Evolutionary conservation across 257 asterid species (phyloP).

Genomic region (Buddleja alternifolia): DNA sequence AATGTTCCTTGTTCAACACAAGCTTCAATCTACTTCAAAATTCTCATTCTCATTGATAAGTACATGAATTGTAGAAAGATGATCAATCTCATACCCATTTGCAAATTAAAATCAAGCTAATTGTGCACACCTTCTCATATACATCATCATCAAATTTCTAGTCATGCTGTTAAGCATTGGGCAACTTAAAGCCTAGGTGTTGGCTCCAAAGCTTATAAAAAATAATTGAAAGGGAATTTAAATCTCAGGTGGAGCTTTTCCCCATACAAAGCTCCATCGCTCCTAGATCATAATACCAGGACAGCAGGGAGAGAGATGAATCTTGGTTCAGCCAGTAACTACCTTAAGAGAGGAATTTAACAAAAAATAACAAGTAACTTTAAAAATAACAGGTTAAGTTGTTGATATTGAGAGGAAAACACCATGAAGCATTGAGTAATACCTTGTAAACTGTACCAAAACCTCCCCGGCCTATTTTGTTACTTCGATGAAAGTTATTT

Average conservation of each 20-base stretch:
- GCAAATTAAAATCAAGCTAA: conserved; percentile 14
- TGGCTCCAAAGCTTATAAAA: conserved; percentile 11
- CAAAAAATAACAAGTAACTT: too few species aligned
- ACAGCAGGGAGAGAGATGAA: conserved; percentile 9
- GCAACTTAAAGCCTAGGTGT: conserved; percentile 21
- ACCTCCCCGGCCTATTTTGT: conserved; percentile 91
- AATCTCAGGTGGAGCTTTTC: background rate
- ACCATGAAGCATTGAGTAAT: conserved; percentile 30
- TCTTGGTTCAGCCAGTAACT: background rate
- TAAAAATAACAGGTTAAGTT: conserved; percentile 15
- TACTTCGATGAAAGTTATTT: conserved; percentile 58
- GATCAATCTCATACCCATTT: conserved; percentile 14
- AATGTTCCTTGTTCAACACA: conserved; percentile 25
- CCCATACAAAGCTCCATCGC: conserved; percentile 13
- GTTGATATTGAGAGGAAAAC: conserved; percentile 2
- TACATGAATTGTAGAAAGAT: conserved; percentile 13
- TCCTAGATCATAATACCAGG: conserved; percentile 13
- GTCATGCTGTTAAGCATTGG: background rate
- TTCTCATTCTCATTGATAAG: background rate
- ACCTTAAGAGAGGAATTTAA: conserved; percentile 16
- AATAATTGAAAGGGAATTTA: conserved; percentile 5
- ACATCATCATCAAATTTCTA: background rate
- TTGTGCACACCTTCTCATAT: conserved; percentile 1
- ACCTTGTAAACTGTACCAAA: conserved; percentile 95
- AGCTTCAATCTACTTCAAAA: conserved; percentile 11